Evolutionary conservation across 441 rosid species (phyloP), one percentile per base, ranked within the genome.

Genomic region (Populus hybrid): DNA sequence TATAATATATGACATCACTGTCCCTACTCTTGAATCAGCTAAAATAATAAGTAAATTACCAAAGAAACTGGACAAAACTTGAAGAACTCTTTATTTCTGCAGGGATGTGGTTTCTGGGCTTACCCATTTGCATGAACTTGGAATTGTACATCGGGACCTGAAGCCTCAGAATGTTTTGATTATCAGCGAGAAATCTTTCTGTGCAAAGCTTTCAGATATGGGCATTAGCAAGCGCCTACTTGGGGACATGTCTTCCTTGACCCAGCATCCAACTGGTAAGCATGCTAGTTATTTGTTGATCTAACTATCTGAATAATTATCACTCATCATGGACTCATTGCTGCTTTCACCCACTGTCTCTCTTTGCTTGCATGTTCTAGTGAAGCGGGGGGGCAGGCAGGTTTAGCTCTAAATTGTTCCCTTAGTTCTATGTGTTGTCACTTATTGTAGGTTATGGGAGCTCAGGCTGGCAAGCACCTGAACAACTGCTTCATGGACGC

Each of bases 401-500:
- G 8, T 65, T 28, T 24, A 72, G 73, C 63, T 42, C 11, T 66
- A 67, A 36, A 24, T 21, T 57, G n/a, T 57, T 73, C 46, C 70
- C 26, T 73, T 74, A 30, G 72, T 80, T 67, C 32, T 67, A 24
- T 74, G 67, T 67, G 8, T 65, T 78, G 75, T 30, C 75, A 53
- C 21, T 16, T 20, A 79, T 70, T 79, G 75, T 78, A 95, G 98
- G 98, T 75, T 87, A 87, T 84, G 98, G 97, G 77, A 95, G 97
- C 85, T 94, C 97, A 75, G 97, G 99, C 68, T 94, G 99, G 99
- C 97, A 92, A 87, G 97, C 99, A 67, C 95, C 97, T 75, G 98
- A 95, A 78, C 99, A 94, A 77, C 94, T 95, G 57, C 88, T 89
- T 64, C 90, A 88, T 20, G 90, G 89, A 67, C 89, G 94, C 71